Base-by-base conservation (phyloP, 805 yeast genomes). In the Yarrowia phangngaensis region DNA sequence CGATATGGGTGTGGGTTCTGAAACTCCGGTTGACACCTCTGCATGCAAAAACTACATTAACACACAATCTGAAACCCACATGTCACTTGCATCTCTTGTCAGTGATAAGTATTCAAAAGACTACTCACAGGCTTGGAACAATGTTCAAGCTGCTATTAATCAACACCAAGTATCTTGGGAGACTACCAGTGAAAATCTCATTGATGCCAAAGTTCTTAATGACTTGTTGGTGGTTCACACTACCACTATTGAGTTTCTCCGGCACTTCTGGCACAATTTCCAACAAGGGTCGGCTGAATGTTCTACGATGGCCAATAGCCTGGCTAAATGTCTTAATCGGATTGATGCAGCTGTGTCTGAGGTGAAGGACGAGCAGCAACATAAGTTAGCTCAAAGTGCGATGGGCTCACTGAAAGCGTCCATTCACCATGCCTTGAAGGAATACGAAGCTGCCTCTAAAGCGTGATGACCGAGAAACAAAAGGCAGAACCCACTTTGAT, bases 201-300 rank as follows among this genome's bases (percentile, higher is more conserved):
- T 41, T 20, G 48, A 41, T n/a, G 28, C 48, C 20, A 41, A 29
- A 22, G 35, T 41, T 12, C 35, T 41, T 22, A 38, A 38, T 4
- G 45, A 38, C 8, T 19, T 38, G 13, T 19, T 38, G 12, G 45
- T 38, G 4, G 48, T 82, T 12, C 89, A 84, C 60, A 76, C 82
- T 1, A 82, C 92, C 0, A 78, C 89, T 2, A 72, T 80, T 27
- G 94, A 84, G 61, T 84, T 84, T 60, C 64, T 84, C 30, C 75
- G 78, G 51, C 94, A 84, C 61, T 84, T 83, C 61, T 84, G 89
- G 83, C 60, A 41, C 20, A 48, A 51, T 17, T 59, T 55, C 46
- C 52, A 50, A 17, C 57, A 59, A 32, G 62, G 66, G 1, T 64
- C 72, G 2, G 62, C 72, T 29, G 73, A 73, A 43, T 75, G 75